Conservation (phyloP, 169 alveolate species). For the Amoebophrya sp. region DNA sequence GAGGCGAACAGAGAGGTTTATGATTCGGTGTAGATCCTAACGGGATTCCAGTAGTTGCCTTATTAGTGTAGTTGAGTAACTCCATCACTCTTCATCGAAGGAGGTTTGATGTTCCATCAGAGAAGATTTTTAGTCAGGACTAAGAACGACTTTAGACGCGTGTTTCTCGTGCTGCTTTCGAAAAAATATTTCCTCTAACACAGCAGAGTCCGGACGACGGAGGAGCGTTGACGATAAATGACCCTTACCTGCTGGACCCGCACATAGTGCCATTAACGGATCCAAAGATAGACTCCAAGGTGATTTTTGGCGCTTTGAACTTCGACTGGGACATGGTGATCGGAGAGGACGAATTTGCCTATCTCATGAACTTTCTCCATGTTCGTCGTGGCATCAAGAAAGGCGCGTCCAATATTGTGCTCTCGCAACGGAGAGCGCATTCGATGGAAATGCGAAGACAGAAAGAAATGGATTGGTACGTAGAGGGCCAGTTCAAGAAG, state of each 20-base stretch:
- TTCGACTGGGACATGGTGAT: neutral
- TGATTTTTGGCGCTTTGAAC: neutral
- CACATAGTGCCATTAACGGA: neutral
- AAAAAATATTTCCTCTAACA: too few relatives aligned
- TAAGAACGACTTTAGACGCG: too few relatives aligned
- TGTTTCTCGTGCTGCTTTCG: too few relatives aligned
- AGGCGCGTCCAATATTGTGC: neutral
- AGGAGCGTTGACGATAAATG: neutral
- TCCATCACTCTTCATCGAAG: too few relatives aligned
- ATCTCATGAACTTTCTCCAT: neutral
- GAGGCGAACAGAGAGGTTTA: too few relatives aligned
- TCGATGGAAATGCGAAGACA: neutral
- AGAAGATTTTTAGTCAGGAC: too few relatives aligned
- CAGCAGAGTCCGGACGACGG: neutral
- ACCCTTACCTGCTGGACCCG: neutral
- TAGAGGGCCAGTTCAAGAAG: neutral
- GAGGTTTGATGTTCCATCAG: too few relatives aligned
- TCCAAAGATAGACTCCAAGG: neutral
- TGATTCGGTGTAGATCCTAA: too few relatives aligned
- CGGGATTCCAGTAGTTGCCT: too few relatives aligned
- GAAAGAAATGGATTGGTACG: conserved; percentile 12
- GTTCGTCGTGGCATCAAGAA: neutral
- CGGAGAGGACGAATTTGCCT: neutral
- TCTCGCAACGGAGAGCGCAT: neutral
- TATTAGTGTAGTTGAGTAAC: too few relatives aligned